These are phyloP conservation scores for Dorcoceras hygrometricum DNA, from an alignment of 257 asterid species.

Conservation along the genomic window DNA sequence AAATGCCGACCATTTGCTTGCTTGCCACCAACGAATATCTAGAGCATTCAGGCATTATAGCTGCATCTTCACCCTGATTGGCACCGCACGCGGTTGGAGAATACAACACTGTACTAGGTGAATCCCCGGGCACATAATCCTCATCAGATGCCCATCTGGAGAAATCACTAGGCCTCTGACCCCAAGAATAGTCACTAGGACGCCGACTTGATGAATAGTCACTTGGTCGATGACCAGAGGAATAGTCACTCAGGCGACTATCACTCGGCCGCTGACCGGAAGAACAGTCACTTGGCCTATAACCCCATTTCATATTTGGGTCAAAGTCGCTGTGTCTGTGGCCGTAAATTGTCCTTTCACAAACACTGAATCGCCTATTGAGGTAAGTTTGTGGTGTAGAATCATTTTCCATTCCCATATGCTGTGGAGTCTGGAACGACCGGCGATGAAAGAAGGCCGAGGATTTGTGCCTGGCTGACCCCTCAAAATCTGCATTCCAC, in stretches of 20 bases:
- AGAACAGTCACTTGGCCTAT: constrained; percentile 67
- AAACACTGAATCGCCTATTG: constrained; percentile 78
- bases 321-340: constrained; percentile 71
- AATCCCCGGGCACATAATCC: constrained; percentile 74
- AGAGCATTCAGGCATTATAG: constrained; percentile 42
- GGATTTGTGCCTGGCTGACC: constrained; percentile 66
- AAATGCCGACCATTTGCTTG: constrained; percentile 97
- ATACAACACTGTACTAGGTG: constrained; percentile 81
- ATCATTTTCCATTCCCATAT: constrained; percentile 66
- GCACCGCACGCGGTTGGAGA: constrained; percentile 64
- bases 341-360: constrained; percentile 82
- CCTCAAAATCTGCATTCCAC: constrained; percentile 93
- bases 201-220: constrained; percentile 72
- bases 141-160: constrained; percentile 92
- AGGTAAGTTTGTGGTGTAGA: constrained; percentile 67
- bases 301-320: constrained; percentile 50
- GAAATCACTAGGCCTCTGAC: constrained; percentile 90
- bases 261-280: constrained; percentile 42
- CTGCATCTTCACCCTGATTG: constrained; percentile 49
- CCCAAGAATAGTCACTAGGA: constrained; percentile 88
- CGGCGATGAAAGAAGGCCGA: constrained; percentile 76
- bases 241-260: constrained; percentile 61
- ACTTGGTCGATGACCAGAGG: constrained; percentile 69
- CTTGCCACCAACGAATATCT: constrained; percentile 82
- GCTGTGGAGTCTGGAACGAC: constrained; percentile 85